Base-by-base conservation (phyloP, 768 basidiomycete species). In the Russula sp. region DNA sequence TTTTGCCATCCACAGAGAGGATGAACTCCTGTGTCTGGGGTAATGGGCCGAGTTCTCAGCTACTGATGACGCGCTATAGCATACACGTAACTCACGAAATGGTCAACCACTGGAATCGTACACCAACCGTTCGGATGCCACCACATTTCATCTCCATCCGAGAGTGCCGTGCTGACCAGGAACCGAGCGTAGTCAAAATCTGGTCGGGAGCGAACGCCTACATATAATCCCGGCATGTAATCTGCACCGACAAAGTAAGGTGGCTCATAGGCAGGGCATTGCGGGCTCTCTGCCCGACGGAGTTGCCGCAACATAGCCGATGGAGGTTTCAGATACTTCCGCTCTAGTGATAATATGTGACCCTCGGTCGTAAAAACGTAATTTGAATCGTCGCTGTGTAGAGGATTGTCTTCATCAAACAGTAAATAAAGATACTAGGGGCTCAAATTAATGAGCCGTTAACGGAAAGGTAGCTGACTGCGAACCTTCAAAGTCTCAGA, bases 301-400 rank as follows among this genome's bases (percentile, higher is more conserved):
- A 84, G 74, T 66, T 81, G 81, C 69, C 81, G 81, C 18, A 85
- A 83, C 4, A 81, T 75, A 37, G 81, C 65, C n/a, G 88, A 84
- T 42, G 82, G 75, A 8, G 82, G 80, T 65, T 78, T 81, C 34
- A 89, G 76, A 55, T 82, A 77, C 51, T 82, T 70, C 44, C 69
- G 73, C 1, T 83, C 84, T 20, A 97, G 80, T 11, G 80, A 79
- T 49, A 99, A 78, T 31, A 93, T 80, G 71, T 99, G 97, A 0
- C 96, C 97, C 73, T 98, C 97, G 1, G 97, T 99, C 6, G 94
- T 92, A 71, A 97, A 89, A 10, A 98, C 91, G 65, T 87, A 89
- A 72, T 94, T 90, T 0, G 89, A 89, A 71, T 91, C 87, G 68
- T 91, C 87, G 3, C 71, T 74, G 69, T 93, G 84, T 31, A 94